These are phyloP conservation scores for Grosmannia serpens DNA, from an alignment of 2,329 filamentous ascomycete species.

Conservation along the genomic window DNA sequence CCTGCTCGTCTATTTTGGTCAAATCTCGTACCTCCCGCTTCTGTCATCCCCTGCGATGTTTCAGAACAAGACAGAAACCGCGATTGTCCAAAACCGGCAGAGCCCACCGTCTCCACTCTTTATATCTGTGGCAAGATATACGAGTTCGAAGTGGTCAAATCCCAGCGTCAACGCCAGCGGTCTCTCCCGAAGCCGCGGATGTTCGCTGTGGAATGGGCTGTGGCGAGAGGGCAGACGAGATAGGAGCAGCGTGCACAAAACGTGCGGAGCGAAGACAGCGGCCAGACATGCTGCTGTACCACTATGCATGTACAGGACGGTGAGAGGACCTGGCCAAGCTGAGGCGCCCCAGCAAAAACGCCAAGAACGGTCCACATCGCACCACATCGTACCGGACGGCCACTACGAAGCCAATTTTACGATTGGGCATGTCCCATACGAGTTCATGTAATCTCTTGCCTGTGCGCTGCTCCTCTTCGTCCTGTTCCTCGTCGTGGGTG, in stretches of 20 bases:
- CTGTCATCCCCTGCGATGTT: constrained; percentile 9
- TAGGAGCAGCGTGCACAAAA: too few relatives aligned
- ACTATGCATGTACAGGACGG: too few relatives aligned
- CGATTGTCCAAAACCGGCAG: constrained; percentile 5
- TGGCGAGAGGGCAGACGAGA: background rate
- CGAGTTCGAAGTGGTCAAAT: background rate
- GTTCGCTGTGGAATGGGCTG: background rate
- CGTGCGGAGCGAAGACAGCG: too few relatives aligned
- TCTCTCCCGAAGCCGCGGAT: too few relatives aligned
- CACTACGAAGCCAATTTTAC: background rate
- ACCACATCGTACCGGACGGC: background rate
- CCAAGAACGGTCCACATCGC: background rate
- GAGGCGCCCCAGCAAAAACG: background rate
- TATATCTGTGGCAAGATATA: background rate
- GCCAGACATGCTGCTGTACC: too few relatives aligned
- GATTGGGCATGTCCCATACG: background rate
- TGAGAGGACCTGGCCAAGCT: background rate
- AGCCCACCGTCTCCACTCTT: constrained; percentile 6
- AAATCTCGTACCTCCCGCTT: background rate
- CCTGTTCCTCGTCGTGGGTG: too few relatives aligned
- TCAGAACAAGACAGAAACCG: constrained; percentile 10
- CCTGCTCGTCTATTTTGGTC: too few relatives aligned
- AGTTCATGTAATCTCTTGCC: background rate
- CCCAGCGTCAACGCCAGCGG: background rate
- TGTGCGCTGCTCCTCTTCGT: too few relatives aligned